These are phyloP conservation scores for Dendrobium catenatum DNA, from an alignment of 106 monocot genomes.

Conservation along the genomic window DNA sequence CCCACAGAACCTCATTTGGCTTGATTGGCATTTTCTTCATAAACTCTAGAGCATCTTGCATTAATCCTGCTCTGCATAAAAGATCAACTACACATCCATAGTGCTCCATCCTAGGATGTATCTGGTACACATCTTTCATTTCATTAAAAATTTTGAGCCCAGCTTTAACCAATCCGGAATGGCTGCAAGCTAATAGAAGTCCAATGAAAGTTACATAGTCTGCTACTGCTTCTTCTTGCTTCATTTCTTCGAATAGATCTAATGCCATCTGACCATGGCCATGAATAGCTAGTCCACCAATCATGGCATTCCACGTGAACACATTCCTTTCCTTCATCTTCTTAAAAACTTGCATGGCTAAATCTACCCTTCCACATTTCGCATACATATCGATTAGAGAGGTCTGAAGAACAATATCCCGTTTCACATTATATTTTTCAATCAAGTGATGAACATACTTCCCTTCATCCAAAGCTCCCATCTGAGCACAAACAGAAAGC, in stretches of 20 bases:
- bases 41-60: constrained; percentile 24
- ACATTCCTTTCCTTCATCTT: constrained; percentile 21
- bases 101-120: constrained; percentile 30
- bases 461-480: constrained; percentile 32
- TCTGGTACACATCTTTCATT: constrained; percentile 14
- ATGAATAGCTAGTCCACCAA: constrained; percentile 22
- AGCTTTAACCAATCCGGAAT: constrained; percentile 23
- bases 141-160: constrained; percentile 15
- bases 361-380: constrained; percentile 43
- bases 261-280: constrained; percentile 20
- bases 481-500: constrained; percentile 18
- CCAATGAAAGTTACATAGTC: constrained; percentile 34
- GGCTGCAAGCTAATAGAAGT: constrained; percentile 28
- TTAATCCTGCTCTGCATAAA: constrained; percentile 18
- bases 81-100: constrained; percentile 35
- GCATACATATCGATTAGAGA: constrained; percentile 66
- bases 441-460: constrained; percentile 20
- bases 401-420: constrained; percentile 20
- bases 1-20: constrained; percentile 29
- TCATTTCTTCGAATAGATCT: constrained; percentile 22
- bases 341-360: constrained; percentile 21
- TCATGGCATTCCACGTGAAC: constrained; percentile 33
- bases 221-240: neutral
- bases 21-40: constrained; percentile 29
- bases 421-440: constrained; percentile 10